phyloP scores from a whole-genome alignment of 148 eudicot genomes.

The Fagopyrum homotropicum region DNA sequence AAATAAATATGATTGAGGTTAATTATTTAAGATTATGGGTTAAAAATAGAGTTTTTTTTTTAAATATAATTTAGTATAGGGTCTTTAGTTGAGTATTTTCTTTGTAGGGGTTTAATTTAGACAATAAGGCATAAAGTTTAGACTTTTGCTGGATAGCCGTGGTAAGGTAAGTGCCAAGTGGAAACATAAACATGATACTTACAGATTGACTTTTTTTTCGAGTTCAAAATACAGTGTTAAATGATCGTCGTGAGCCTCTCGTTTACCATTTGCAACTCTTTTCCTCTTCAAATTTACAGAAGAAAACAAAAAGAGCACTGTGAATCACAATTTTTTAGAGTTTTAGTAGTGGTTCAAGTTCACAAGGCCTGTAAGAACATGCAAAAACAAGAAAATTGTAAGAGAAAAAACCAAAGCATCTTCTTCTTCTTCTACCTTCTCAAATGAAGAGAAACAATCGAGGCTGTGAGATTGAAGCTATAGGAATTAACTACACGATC shows the following conservation, averaged over 20 bases:
- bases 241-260: slow-evolving; percentile 5
- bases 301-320: background rate
- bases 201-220: background rate
- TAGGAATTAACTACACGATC: slow-evolving; percentile 76
- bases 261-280: background rate
- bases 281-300: background rate
- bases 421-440: slow-evolving; percentile 15
- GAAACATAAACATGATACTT: background rate
- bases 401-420: background rate
- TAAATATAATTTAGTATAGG: too few species aligned
- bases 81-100: too few species aligned
- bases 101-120: too few species aligned
- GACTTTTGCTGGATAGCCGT: too few species aligned
- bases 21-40: too few species aligned
- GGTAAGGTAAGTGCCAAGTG: background rate
- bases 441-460: slow-evolving; percentile 52
- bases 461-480: slow-evolving; percentile 91
- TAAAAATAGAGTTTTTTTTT: too few species aligned
- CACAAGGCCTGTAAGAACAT: background rate
- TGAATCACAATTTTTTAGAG: background rate
- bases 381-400: slow-evolving; percentile 4
- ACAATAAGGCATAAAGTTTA: too few species aligned
- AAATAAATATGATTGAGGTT: too few species aligned
- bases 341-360: background rate
- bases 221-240: background rate